phyloP scores from a whole-genome alignment of 192 early-diverging fungal genomes.

The Backusella luteola region DNA sequence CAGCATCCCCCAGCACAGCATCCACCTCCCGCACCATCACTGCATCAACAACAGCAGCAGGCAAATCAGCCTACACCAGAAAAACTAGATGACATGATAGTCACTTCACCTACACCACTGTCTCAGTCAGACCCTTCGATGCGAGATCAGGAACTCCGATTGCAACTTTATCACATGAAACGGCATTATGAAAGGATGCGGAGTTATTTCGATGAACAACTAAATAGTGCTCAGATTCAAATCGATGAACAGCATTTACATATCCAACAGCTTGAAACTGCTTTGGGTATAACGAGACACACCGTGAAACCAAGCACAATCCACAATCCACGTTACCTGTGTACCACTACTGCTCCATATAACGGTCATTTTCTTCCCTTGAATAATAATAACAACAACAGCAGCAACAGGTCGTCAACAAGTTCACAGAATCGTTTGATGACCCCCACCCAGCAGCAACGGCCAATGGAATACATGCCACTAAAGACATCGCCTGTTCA shows the following conservation, averaged over 20 bases:
- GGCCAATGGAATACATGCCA: neutral
- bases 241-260: constrained; percentile 9
- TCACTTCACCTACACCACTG: neutral
- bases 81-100: neutral
- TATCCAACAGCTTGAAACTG: constrained; percentile 7
- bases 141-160: constrained; percentile 3
- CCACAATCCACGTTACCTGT: neutral
- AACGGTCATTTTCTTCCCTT: neutral
- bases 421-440: neutral
- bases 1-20: neutral
- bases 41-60: neutral
- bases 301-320: neutral
- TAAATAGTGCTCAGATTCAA: constrained; percentile 6
- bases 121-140: neutral
- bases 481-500: constrained; percentile 5
- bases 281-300: neutral
- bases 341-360: neutral
- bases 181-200: constrained; percentile 15
- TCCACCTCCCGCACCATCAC: neutral
- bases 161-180: constrained; percentile 11
- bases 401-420: neutral
- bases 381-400: neutral
- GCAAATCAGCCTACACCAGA: neutral
- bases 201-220: neutral
- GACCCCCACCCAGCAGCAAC: neutral